Evolutionary conservation across 2,329 filamentous ascomycete genomes (phyloP).

Genomic region (Neonectria coccinea): DNA sequence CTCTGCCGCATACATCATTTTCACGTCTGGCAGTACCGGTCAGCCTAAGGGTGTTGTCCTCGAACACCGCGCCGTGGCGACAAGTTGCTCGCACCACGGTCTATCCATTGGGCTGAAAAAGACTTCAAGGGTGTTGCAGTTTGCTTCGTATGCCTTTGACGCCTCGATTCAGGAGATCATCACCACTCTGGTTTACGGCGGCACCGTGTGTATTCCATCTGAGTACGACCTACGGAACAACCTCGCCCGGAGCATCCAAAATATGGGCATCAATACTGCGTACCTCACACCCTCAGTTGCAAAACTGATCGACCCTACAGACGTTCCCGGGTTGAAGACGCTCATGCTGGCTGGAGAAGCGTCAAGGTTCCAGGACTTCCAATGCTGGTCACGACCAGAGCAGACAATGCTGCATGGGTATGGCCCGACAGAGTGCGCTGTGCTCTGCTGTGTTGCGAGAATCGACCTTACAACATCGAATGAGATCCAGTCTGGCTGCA

Average conservation of each 20-base stretch:
- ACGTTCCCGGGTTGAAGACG: slow-evolving; percentile 14
- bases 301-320: slow-evolving; percentile 15
- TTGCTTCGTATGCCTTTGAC: slow-evolving; percentile 27
- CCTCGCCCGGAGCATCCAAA: slow-evolving; percentile 8
- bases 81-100: slow-evolving; percentile 26
- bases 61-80: slow-evolving; percentile 17
- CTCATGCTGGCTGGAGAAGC: slow-evolving; percentile 24
- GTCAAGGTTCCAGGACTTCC: slow-evolving; percentile 9
- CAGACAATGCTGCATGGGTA: slow-evolving; percentile 21
- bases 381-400: slow-evolving; percentile 18
- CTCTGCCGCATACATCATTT: slow-evolving; percentile 25
- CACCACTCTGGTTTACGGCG: slow-evolving; percentile 24
- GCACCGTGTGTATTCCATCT: slow-evolving; percentile 25
- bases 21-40: slow-evolving; percentile 22
- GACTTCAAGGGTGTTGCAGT: slow-evolving; percentile 26
- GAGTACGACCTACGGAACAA: slow-evolving; percentile 8
- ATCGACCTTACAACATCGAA: not conserved
- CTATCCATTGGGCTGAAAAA: slow-evolving; percentile 5
- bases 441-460: slow-evolving; percentile 15
- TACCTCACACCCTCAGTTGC: slow-evolving; percentile 26
- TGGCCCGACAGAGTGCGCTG: slow-evolving; percentile 26
- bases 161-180: slow-evolving; percentile 25
- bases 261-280: slow-evolving; percentile 18
- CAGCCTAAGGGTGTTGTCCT: slow-evolving; percentile 28
- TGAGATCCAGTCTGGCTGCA: slow-evolving; percentile 14